Base-by-base conservation (phyloP, 257 asterid species). In the Striga asiatica region DNA sequence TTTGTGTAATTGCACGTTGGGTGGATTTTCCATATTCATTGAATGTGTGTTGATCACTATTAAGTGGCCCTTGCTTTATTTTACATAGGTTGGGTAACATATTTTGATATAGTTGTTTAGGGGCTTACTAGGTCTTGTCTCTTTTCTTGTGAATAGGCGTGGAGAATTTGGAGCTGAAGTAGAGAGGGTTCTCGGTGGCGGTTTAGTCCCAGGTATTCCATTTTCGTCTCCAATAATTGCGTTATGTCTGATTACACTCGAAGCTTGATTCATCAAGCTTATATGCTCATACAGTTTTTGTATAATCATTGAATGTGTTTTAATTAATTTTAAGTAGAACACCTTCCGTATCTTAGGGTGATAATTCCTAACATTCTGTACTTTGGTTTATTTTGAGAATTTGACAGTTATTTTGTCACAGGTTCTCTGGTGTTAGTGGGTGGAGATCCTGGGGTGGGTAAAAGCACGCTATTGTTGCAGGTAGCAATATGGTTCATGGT, bases 381-480 rank as follows among this genome's bases (percentile, higher is more conserved):
- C 22, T 31, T 49, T 50, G 48, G 23, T 52, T 45, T 8, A 28
- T 54, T 56, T 65, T 38, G 17, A 28, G 8, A 10, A 39, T 16
- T 18, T 54, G 27, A 32, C 48, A 25, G 20, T 35, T 56, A 16
- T 64, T 47, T 31, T 31, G 55, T 25, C 61, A 31, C 74, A 92
- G 97, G 98, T 53, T 92, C 95, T 68, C 76, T 92, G 65, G 84
- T 88, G 51, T 77, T 92, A 71, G 84, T 92, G 58, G 97, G 95
- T 21, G 97, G 98, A 51, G 98, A 92, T 76, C 98, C 98, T 21
- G 98, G 98, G 61, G 82, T 92, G 41, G 98, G 98, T 66, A 92
- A 92, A 80, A 92, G 95, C 74, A 92, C 98, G 6, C 57, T 92
- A 45, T 48, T 88, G 73, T 74, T 92, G 77, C 95, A 92, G 97